phyloP scores from a whole-genome alignment of 1,139 yeast species.

The Yamadazyma diddensiae region DNA sequence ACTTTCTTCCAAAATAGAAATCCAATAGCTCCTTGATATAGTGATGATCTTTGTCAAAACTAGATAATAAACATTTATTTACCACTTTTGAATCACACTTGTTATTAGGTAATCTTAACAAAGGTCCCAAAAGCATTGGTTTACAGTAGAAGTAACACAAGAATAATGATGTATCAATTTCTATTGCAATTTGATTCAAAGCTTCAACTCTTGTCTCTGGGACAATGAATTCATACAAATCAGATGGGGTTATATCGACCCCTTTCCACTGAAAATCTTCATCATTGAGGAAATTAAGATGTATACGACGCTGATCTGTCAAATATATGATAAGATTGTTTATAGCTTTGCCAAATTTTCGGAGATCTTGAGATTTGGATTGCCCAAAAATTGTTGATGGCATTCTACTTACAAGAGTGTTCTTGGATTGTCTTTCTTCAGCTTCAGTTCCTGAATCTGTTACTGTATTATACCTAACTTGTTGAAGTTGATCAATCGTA shows the following conservation, averaged over 20 bases:
- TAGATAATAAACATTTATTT: slow-evolving; percentile 44
- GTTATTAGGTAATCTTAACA: slow-evolving; percentile 70
- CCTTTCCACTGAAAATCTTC: slow-evolving; percentile 45
- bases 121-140: slow-evolving; percentile 77
- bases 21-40: slow-evolving; percentile 72
- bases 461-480: slow-evolving; percentile 15
- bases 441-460: slow-evolving; percentile 30
- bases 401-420: slow-evolving; percentile 6
- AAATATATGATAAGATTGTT: slow-evolving; percentile 53
- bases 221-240: slow-evolving; percentile 28
- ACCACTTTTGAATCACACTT: slow-evolving; percentile 69
- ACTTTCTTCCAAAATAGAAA: slow-evolving; percentile 62
- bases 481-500: slow-evolving; percentile 25
- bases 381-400: slow-evolving; percentile 12
- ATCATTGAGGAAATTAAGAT: slow-evolving; percentile 34
- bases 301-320: slow-evolving; percentile 53
- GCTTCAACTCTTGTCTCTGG: slow-evolving; percentile 11
- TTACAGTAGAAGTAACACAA: slow-evolving; percentile 65
- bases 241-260: slow-evolving; percentile 35
- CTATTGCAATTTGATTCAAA: slow-evolving; percentile 14
- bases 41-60: slow-evolving; percentile 33
- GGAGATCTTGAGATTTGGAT: slow-evolving; percentile 21
- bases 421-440: slow-evolving; percentile 9
- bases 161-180: slow-evolving; percentile 79
- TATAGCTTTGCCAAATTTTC: slow-evolving; percentile 42